Evolutionary conservation across 805 yeast species (phyloP), one percentile per base, ranked within the genome.

Genomic region (Myxozyma vanderwaltii): DNA sequence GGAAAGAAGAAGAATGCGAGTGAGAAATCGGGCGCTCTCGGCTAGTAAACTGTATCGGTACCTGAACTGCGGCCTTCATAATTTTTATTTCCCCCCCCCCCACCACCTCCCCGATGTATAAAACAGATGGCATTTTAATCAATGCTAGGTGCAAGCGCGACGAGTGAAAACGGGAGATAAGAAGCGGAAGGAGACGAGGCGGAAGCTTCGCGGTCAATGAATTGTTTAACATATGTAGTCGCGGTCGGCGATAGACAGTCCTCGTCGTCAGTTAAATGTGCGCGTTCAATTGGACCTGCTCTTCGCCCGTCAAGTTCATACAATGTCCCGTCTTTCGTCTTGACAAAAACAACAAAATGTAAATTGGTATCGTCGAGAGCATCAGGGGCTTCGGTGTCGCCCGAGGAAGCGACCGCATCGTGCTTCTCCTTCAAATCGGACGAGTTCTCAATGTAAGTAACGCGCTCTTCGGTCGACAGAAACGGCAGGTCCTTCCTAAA

Each of bases 241-340:
- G 91, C 75, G 7, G 72, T 69, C 1, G 77, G 73, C 43, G 84
- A 84, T 29, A 78, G 77, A n/a, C 88, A 61, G 35, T 88, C 77
- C 65, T 86, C 85, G 2, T 74, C 75, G 1, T 67, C 70, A 1
- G 61, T 56, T 6, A 72, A 67, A 3, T 66, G 53, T 4, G 85
- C 91, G 41, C 90, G 74, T 59, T 81, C 83, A 36, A 86, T 77
- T 0, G 96, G 90, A 0, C 96, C 94, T 36, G 73, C 73, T 64
- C 95, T 79, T 64, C 98, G 80, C 1, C 99, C 99, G 70, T 92
- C 99, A 36, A 92, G 78, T 73, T 92, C 98, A 68, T 83, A 89
- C 21, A 92, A 69, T 59, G 82, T 82, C 7, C 81, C 82, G 63
- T 82, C 79, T 12, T 75, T 74, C 24, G 80, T 78, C 67, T 81